Conservation (phyloP, 176 grass and related monocot species). For the Hordeum vulgare region DNA sequence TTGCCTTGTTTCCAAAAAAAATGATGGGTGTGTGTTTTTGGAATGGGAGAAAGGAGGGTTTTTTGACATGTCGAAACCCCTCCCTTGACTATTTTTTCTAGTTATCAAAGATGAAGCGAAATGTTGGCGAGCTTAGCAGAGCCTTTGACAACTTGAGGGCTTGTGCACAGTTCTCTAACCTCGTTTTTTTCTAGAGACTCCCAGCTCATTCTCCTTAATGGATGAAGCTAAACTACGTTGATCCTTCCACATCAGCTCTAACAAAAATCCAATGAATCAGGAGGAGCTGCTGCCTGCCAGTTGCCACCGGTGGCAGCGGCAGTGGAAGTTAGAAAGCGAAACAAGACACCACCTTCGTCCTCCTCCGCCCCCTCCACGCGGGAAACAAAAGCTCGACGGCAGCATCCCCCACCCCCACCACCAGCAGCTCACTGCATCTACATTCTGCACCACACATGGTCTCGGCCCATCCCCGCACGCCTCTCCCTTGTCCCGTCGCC, state of each 20-base stretch:
- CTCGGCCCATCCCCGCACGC: background rate
- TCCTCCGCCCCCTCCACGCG: background rate
- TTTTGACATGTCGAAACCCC: no score
- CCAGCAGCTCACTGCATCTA: background rate
- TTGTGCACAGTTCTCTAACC: no score
- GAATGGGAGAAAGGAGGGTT: no score
- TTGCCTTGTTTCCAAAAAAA: no score
- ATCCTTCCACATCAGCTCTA: background rate
- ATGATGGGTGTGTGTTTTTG: no score
- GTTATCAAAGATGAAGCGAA: no score
- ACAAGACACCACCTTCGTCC: background rate
- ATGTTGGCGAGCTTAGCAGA: no score
- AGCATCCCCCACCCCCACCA: background rate
- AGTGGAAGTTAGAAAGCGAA: conserved; percentile 3
- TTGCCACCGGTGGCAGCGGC: background rate
- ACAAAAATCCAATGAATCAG: background rate
- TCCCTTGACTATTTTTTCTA: no score
- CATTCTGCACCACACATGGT: background rate
- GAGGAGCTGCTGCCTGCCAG: background rate
- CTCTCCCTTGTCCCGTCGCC: background rate
- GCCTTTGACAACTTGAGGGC: no score
- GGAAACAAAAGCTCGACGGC: conserved; percentile 3
- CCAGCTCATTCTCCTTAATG: no score
- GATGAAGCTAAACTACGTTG: background rate
- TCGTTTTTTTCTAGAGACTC: no score